Conservation (phyloP, 352 stramenopile species). For the Phytophthora fragariaefolia region DNA sequence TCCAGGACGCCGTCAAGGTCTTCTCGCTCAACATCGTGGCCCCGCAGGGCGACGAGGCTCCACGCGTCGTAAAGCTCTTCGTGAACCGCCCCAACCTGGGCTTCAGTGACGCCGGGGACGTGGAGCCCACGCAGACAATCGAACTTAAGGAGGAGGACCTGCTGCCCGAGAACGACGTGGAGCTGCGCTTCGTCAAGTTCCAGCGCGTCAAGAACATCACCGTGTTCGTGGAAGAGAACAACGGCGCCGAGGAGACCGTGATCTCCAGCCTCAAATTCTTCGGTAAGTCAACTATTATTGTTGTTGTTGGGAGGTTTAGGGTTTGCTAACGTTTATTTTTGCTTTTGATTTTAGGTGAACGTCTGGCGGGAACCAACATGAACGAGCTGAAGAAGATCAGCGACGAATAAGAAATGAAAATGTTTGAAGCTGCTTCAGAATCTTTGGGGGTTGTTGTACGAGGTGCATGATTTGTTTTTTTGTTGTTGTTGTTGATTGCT, state of each 20-base stretch:
- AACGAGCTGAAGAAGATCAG: conserved; percentile 87
- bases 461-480: conserved; percentile 1
- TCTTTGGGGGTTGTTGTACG: not conserved
- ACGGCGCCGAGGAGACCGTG: conserved; percentile 64
- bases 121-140: conserved; percentile 77
- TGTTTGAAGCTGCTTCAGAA: conserved; percentile 5
- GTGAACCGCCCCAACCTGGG: conserved; percentile 77
- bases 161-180: conserved; percentile 60
- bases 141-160: conserved; percentile 64
- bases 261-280: conserved; percentile 76
- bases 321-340: conserved; percentile 1
- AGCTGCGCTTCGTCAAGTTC: conserved; percentile 87
- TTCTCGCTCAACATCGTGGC: conserved; percentile 76
- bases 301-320: not conserved
- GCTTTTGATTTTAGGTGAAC: conserved; percentile 50
- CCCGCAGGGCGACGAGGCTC: conserved; percentile 56
- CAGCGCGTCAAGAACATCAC: conserved; percentile 79
- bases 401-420: conserved; percentile 61
- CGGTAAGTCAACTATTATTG: conserved; percentile 34
- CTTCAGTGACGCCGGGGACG: conserved; percentile 73
- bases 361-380: conserved; percentile 83
- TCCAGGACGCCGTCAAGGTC: conserved; percentile 82
- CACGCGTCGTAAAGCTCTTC: conserved; percentile 72
- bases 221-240: conserved; percentile 83
- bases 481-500: conserved; percentile 1